A percentile compares a stretch with the other conserved stretches of the same genome.
phyloP scores from a whole-genome alignment of 1,284 basidiomycete species.

The Irpex sp. region DNA sequence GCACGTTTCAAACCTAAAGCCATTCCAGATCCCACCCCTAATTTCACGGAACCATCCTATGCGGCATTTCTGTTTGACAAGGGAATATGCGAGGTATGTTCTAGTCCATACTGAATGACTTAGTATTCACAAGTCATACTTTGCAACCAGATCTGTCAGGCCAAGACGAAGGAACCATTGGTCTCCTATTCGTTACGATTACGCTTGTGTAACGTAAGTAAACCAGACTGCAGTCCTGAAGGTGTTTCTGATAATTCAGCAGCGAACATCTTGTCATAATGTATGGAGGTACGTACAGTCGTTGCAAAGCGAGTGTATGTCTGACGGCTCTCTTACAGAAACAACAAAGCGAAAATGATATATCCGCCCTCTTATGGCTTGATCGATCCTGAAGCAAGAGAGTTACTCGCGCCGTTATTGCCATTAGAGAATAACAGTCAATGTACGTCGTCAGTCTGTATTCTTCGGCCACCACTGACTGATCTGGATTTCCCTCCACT shows the following conservation, averaged over 20 bases:
- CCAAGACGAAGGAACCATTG: slow-evolving; percentile 14
- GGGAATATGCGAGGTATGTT: slow-evolving; percentile 51
- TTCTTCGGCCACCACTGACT: background rate
- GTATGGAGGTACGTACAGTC: background rate
- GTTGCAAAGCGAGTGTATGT: background rate
- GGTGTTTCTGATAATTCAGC: background rate
- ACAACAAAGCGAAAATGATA: background rate
- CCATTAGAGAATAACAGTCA: too few species aligned
- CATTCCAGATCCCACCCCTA: slow-evolving; percentile 42
- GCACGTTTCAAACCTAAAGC: slow-evolving; percentile 26
- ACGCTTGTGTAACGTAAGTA: slow-evolving; percentile 20
- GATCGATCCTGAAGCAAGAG: too few species aligned
- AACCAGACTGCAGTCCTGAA: background rate
- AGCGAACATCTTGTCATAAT: background rate
- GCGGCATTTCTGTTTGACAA: slow-evolving; percentile 59
- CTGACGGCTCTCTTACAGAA: background rate
- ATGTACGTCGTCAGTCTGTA: too few species aligned
- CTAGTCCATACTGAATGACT: background rate
- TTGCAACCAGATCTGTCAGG: slow-evolving; percentile 32
- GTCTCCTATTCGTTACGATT: slow-evolving; percentile 21
- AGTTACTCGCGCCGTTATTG: too few species aligned
- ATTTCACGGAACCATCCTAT: slow-evolving; percentile 43
- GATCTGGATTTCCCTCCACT: background rate
- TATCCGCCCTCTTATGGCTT: background rate
- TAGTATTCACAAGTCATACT: background rate